phyloP scores from a whole-genome alignment of 179 eudicot genomes.

The Gypsophila paniculata region DNA sequence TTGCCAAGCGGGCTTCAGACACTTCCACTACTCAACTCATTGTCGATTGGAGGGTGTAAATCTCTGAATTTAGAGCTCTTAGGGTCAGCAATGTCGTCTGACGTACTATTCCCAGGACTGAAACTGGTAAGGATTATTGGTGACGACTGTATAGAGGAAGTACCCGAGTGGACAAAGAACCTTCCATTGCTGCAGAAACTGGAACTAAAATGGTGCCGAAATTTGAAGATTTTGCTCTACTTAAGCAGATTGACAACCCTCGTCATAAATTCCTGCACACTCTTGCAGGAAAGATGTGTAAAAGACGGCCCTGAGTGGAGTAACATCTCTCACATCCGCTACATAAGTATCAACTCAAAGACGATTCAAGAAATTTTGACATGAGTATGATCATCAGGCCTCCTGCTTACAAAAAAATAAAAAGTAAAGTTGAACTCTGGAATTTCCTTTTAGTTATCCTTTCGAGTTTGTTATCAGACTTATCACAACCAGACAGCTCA shows the following conservation, averaged over 20 bases:
- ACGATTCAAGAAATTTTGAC: slow-evolving; percentile 19
- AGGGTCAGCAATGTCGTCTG: slow-evolving; percentile 11
- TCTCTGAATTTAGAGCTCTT: not conserved
- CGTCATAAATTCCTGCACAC: slow-evolving; percentile 15
- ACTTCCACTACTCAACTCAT: slow-evolving; percentile 21
- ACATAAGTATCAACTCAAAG: slow-evolving; percentile 19
- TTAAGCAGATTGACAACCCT: slow-evolving; percentile 15
- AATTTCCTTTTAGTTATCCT: too few species aligned
- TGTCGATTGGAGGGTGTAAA: slow-evolving; percentile 22
- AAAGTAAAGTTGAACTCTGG: too few species aligned
- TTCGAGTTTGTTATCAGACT: not conserved
- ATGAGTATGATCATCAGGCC: slow-evolving; percentile 1
- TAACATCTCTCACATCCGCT: slow-evolving; percentile 23
- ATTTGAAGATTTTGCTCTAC: slow-evolving; percentile 3
- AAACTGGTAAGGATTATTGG: slow-evolving; percentile 18
- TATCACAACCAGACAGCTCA: too few species aligned
- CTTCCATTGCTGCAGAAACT: slow-evolving; percentile 15
- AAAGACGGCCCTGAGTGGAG: slow-evolving; percentile 21
- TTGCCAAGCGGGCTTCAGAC: slow-evolving; percentile 21
- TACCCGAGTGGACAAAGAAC: slow-evolving; percentile 23
- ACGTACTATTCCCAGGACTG: slow-evolving; percentile 14
- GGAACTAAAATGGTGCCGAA: slow-evolving; percentile 19
- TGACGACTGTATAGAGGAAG: slow-evolving; percentile 16
- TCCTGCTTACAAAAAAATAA: too few species aligned
- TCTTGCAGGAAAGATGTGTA: slow-evolving; percentile 24